Base-by-base conservation (phyloP, 805 yeast genomes). In the Sugiyamaella floridensis region DNA sequence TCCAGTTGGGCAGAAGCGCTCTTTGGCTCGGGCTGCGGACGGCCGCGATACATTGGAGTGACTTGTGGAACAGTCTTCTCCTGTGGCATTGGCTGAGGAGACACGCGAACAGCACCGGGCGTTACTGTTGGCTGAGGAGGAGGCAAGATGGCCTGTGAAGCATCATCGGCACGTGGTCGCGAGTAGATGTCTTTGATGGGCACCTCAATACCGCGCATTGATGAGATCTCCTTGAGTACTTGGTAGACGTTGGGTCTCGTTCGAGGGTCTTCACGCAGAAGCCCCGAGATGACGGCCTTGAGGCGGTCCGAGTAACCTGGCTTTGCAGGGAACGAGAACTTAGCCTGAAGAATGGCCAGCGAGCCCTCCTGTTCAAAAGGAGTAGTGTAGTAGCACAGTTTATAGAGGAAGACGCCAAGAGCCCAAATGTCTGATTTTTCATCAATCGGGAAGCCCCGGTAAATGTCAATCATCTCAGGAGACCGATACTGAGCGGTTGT, bases 381-480 rank as follows among this genome's bases (percentile, higher is more conserved):
- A 1, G 99, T 92, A 1, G 86, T 90, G 68, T 88, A 92, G 70
- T 86, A 92, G 69, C 96, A 85, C 56, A 92, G 73, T 66, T 92
- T 92, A 74, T 87, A 92, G 48, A 93, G 74, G 57, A 93, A 87
- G 32, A 93, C 84, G 10, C 99, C 99, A 47, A 92, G 71, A 0
- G 99, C 99, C 99, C 99, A 92, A 47, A 92, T 86, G 70, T 92
- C 99, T 7, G 92, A 77, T 68, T 89, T 89, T 62, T 90, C 95
- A 68, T 92, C 93, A 42, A 92, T 86, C 1, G 97, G 93, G 46
- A 82, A 71, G 6, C 89, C 86, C 46, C 89, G 74, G 65, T 85
- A 84, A 22, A 90, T 75, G 68, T 92, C 97, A 52, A 92, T 80
- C 98, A 92, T 93, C 66, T 92, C 99, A 0, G 99, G 99, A 0